Conservation (phyloP, 352 stramenopile species). For the Pythium brachiatum region DNA sequence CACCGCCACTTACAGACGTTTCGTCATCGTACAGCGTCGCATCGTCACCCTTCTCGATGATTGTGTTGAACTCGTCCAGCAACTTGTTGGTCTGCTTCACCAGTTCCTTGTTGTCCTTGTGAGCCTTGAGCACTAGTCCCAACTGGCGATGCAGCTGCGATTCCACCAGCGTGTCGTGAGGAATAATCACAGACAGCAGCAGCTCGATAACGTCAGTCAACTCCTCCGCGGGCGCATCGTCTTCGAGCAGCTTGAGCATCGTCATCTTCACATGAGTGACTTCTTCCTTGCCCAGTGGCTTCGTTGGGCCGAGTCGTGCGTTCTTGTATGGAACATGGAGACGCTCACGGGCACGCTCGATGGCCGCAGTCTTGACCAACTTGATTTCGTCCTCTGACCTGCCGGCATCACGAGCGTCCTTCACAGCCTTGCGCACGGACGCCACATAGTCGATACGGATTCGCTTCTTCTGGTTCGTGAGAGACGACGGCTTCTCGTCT, state of each 20-base stretch:
- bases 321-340: slow-evolving; percentile 82
- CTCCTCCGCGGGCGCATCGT: slow-evolving; percentile 74
- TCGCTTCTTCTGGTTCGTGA: slow-evolving; percentile 63
- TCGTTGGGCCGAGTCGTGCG: slow-evolving; percentile 59
- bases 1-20: neutral
- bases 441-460: slow-evolving; percentile 87
- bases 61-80: slow-evolving; percentile 75
- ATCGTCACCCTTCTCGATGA: slow-evolving; percentile 50
- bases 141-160: slow-evolving; percentile 73
- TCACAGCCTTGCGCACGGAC: slow-evolving; percentile 77
- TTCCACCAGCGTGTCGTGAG: slow-evolving; percentile 68
- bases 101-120: slow-evolving; percentile 87
- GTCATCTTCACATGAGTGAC: slow-evolving; percentile 83
- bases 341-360: slow-evolving; percentile 74
- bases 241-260: slow-evolving; percentile 82
- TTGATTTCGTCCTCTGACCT: slow-evolving; percentile 82
- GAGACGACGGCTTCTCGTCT: slow-evolving; percentile 13
- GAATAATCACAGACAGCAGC: slow-evolving; percentile 75
- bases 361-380: slow-evolving; percentile 57
- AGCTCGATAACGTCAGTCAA: slow-evolving; percentile 83
- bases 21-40: slow-evolving; percentile 21
- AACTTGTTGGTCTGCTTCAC: slow-evolving; percentile 79
- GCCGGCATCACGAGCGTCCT: slow-evolving; percentile 68
- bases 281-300: slow-evolving; percentile 79
- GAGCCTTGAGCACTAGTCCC: slow-evolving; percentile 68